A percentile compares a stretch with the other conserved stretches of the same genome.
phyloP scores from a whole-genome alignment of 1,284 basidiomycete species.

The Fomitiporia mediterranea region DNA sequence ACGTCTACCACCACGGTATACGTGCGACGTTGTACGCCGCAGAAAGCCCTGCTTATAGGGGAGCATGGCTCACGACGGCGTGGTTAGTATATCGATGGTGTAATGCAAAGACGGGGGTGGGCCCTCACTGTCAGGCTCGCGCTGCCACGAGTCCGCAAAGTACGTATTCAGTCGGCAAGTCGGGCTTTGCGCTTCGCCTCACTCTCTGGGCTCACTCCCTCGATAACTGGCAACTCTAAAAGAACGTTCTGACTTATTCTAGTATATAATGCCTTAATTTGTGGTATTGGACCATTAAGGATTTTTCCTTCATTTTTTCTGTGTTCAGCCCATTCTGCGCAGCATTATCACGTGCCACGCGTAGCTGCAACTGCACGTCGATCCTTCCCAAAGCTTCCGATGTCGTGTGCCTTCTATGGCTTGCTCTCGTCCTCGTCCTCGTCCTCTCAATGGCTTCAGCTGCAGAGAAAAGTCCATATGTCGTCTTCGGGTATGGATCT shows the following conservation, averaged over 20 bases:
- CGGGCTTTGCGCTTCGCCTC: neutral
- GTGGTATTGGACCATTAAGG: too few species aligned
- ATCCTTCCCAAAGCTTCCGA: neutral
- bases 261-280: too few species aligned
- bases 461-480: conserved; percentile 35
- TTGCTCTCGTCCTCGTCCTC: neutral
- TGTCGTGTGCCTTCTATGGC: neutral
- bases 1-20: conserved; percentile 18
- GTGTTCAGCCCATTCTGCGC: too few species aligned
- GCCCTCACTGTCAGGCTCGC: too few species aligned
- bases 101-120: neutral
- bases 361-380: neutral
- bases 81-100: conserved; percentile 1
- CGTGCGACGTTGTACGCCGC: conserved; percentile 16
- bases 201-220: neutral
- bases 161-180: neutral
- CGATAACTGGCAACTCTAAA: neutral
- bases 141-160: neutral
- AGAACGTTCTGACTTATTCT: too few species aligned
- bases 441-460: neutral
- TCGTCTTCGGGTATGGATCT: conserved; percentile 80
- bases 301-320: too few species aligned
- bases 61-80: conserved; percentile 9
- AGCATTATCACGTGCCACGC: too few species aligned
- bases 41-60: conserved; percentile 15